Conservation (phyloP, 129 eudicot genomes). For the Heracleum sosnowskyi region DNA sequence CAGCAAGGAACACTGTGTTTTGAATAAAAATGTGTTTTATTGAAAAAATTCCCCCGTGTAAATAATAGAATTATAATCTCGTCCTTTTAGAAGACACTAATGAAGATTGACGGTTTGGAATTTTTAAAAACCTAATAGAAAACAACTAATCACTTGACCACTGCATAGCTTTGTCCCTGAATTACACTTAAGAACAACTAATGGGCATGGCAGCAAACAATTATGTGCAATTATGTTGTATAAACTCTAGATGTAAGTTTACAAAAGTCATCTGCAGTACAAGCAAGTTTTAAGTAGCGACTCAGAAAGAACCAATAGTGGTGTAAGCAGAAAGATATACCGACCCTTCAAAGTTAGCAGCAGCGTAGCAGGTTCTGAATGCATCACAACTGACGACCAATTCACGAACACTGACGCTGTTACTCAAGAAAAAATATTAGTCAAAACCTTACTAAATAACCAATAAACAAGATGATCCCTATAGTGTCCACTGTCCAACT, state of each 20-base stretch:
- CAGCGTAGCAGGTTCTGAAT: neutral
- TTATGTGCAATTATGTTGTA: no score
- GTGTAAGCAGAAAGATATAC: neutral
- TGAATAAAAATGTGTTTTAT: neutral
- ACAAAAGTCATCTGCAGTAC: neutral
- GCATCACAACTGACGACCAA: neutral
- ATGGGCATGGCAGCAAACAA: neutral
- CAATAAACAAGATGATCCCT: neutral
- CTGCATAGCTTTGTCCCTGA: neutral
- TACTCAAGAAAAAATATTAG: neutral
- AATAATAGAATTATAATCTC: neutral
- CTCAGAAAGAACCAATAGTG: neutral
- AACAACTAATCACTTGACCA: neutral
- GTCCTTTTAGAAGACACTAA: neutral
- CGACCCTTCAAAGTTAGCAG: neutral
- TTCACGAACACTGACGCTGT: neutral
- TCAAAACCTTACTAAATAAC: neutral
- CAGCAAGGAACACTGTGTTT: no score
- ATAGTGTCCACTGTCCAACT: no score
- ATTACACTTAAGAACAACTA: neutral
- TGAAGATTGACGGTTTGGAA: neutral
- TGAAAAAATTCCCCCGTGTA: neutral
- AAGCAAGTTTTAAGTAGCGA: neutral
- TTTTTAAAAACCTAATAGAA: neutral
- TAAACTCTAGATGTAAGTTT: neutral